Evolutionary conservation across 306 rosid species (phyloP).

Genomic region (Trifolium pratense): DNA sequence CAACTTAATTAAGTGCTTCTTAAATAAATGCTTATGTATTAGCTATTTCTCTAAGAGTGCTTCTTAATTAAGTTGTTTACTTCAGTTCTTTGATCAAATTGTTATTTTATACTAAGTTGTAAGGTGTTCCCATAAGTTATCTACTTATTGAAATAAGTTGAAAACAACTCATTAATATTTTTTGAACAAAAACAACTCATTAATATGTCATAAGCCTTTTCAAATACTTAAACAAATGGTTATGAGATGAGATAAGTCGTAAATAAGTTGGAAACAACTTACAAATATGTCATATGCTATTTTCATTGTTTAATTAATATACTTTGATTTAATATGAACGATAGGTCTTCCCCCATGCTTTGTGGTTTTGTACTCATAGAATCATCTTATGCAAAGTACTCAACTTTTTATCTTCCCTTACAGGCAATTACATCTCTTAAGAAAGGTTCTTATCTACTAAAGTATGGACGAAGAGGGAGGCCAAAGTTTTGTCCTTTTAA

Average conservation of each 20-base stretch:
- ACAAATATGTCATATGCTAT: background rate
- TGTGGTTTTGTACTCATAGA: slow-evolving; percentile 34
- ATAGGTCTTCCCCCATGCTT: slow-evolving; percentile 30
- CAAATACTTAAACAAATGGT: background rate
- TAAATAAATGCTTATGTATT: background rate
- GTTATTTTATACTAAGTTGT: background rate
- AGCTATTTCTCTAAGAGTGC: background rate
- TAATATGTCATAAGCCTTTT: background rate
- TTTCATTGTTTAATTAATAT: slow-evolving; percentile 6
- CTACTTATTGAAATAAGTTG: slow-evolving; percentile 1
- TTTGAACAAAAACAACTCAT: too few species aligned
- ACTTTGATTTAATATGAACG: background rate
- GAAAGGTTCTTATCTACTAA: slow-evolving; percentile 88
- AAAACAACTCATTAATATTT: too few species aligned
- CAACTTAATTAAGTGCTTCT: background rate
- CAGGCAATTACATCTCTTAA: slow-evolving; percentile 89
- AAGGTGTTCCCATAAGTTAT: background rate
- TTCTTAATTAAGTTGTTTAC: background rate
- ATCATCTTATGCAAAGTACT: slow-evolving; percentile 6
- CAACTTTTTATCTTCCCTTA: slow-evolving; percentile 25
- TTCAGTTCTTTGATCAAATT: background rate
- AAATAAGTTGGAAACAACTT: background rate
- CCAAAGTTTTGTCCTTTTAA: slow-evolving; percentile 96
- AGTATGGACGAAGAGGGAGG: slow-evolving; percentile 95
- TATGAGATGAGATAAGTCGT: background rate